Evolutionary conservation across 805 yeast genomes (phyloP).

Genomic region (Brettanomyces sp.): DNA sequence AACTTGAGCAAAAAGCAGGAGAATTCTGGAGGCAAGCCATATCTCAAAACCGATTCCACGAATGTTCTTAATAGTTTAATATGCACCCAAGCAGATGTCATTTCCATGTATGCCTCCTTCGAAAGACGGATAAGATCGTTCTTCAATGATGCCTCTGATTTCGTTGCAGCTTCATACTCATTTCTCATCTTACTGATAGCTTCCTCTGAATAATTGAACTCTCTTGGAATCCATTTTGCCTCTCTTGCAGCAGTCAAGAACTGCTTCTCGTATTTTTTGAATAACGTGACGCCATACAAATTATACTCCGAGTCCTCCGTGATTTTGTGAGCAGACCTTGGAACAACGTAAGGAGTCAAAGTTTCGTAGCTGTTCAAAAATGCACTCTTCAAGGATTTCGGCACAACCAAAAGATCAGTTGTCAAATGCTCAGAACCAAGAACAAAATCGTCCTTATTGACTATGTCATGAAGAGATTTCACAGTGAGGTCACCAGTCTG

Average conservation of each 20-base stretch:
- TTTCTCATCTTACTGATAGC: constrained; percentile 59
- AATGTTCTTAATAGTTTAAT: constrained; percentile 78
- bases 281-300: constrained; percentile 72
- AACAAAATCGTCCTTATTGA: constrained; percentile 74
- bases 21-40: constrained; percentile 94
- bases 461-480: constrained; percentile 82
- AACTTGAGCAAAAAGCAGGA: constrained; percentile 41
- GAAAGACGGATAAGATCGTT: constrained; percentile 77
- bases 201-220: constrained; percentile 78
- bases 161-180: constrained; percentile 69
- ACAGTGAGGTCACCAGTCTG: constrained; percentile 90
- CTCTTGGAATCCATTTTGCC: constrained; percentile 85
- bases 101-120: constrained; percentile 82
- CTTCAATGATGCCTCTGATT: constrained; percentile 62
- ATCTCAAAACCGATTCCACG: constrained; percentile 89
- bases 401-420: constrained; percentile 84
- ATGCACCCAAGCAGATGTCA: constrained; percentile 82
- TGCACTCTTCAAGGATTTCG: constrained; percentile 48
- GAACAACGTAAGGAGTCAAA: constrained; percentile 74
- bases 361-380: constrained; percentile 71
- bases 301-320: constrained; percentile 65
- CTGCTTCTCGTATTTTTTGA: constrained; percentile 69
- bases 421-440: constrained; percentile 77
- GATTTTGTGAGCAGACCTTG: constrained; percentile 72
- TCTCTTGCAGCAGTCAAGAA: constrained; percentile 71